Evolutionary conservation across 106 monocot genomes (phyloP).

Genomic region (Platanthera guangdongensis): DNA sequence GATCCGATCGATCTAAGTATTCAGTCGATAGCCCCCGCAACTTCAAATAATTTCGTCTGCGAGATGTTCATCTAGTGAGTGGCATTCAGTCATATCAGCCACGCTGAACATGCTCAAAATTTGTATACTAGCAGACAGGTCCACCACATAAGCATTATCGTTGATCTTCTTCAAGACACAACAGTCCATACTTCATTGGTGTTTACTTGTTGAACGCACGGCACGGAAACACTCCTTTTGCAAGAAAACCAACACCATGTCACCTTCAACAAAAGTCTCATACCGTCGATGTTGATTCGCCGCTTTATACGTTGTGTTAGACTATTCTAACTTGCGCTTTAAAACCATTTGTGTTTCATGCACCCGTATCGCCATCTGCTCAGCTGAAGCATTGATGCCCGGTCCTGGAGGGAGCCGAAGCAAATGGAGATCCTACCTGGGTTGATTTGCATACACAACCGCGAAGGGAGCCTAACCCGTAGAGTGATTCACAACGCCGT

Average conservation of each 20-base stretch:
- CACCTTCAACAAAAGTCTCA: neutral
- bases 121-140: slow-evolving; percentile 1
- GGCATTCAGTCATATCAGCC: neutral
- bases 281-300: neutral
- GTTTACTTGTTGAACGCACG: neutral
- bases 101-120: neutral
- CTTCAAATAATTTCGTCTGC: too few species aligned
- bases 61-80: too few species aligned
- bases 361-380: neutral
- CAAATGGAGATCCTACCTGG: neutral
- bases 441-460: neutral
- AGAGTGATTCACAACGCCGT: neutral
- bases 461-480: neutral
- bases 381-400: neutral
- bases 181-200: neutral
- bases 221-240: neutral
- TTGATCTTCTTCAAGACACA: neutral
- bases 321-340: neutral
- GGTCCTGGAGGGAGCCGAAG: neutral
- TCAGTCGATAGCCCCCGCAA: too few species aligned
- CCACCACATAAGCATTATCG: neutral
- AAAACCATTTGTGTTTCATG: neutral
- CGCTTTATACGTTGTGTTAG: slow-evolving; percentile 1
- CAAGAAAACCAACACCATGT: slow-evolving; percentile 1
- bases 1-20: too few species aligned